Conservation (phyloP, 805 yeast genomes). For the Yamadazyma endophytica region DNA sequence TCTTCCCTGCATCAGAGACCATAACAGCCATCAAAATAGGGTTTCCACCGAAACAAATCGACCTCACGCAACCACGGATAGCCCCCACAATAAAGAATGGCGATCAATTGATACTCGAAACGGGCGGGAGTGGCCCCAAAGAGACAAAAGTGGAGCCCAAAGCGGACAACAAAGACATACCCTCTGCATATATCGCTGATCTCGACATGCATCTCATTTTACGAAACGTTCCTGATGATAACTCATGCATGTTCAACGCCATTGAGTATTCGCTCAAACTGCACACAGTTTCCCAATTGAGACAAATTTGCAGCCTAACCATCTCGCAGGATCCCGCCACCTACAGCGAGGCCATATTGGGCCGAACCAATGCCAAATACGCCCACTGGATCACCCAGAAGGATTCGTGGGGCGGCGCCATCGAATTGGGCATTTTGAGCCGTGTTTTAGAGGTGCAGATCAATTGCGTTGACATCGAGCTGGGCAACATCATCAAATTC, state of each 20-base stretch:
- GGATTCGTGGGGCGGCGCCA: constrained; percentile 82
- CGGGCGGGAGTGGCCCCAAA: neutral
- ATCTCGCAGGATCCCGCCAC: constrained; percentile 35
- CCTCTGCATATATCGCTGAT: constrained; percentile 18
- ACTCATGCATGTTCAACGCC: constrained; percentile 72
- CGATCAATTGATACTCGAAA: constrained; percentile 49
- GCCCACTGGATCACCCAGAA: constrained; percentile 55
- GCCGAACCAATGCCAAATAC: constrained; percentile 46
- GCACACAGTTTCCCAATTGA: constrained; percentile 43
- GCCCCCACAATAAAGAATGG: constrained; percentile 50
- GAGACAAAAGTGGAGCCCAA: constrained; percentile 6
- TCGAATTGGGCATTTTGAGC: constrained; percentile 63
- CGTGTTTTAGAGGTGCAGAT: constrained; percentile 49
- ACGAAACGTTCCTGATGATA: constrained; percentile 68
- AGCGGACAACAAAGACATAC: constrained; percentile 17
- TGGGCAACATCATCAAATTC: constrained; percentile 54
- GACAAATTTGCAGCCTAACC: constrained; percentile 47
- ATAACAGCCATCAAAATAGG: constrained; percentile 42
- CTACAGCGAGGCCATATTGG: constrained; percentile 57
- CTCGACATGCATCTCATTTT: constrained; percentile 37
- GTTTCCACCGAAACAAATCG: constrained; percentile 55
- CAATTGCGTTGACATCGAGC: constrained; percentile 61
- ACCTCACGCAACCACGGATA: constrained; percentile 16
- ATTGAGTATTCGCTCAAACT: constrained; percentile 48
- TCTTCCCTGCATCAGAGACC: constrained; percentile 3